Evolutionary conservation across 1,284 basidiomycete species (phyloP).

Genomic region (Ustanciosporium gigantosporum): DNA sequence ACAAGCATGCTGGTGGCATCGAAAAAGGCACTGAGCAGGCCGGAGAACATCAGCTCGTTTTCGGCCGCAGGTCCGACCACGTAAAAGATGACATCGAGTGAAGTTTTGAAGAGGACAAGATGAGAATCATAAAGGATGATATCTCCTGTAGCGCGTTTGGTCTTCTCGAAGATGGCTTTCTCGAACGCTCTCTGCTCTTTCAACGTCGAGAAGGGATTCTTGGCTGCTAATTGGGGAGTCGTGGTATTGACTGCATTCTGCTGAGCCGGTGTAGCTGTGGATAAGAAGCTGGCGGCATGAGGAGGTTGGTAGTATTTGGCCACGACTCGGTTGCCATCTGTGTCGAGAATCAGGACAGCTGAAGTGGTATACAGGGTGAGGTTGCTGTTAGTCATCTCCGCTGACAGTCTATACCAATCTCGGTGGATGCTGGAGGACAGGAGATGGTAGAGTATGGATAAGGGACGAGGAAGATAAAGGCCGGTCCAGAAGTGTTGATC

Average conservation of each 20-base stretch:
- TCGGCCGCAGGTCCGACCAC: conserved; percentile 83
- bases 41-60: conserved; percentile 94
- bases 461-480: neutral
- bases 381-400: conserved; percentile 53
- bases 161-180: conserved; percentile 90
- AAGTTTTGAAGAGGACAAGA: conserved; percentile 89
- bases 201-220: conserved; percentile 71
- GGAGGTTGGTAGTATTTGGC: conserved; percentile 91
- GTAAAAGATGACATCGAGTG: conserved; percentile 93
- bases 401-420: too few species aligned
- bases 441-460: too few species aligned
- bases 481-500: conserved; percentile 5
- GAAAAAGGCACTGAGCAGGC: conserved; percentile 78
- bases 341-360: conserved; percentile 83
- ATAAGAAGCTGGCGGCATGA: conserved; percentile 63
- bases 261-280: conserved; percentile 38
- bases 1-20: conserved; percentile 85
- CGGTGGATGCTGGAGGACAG: neutral
- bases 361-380: conserved; percentile 59
- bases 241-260: conserved; percentile 30
- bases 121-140: conserved; percentile 90
- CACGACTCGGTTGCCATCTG: conserved; percentile 88
- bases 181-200: conserved; percentile 96
- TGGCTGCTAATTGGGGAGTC: conserved; percentile 44
- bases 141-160: conserved; percentile 65